A percentile compares a stretch with the other conserved stretches of the same genome.
Conservation (phyloP, 2,329 filamentous ascomycete genomes). For the Diaporthe sp. region DNA sequence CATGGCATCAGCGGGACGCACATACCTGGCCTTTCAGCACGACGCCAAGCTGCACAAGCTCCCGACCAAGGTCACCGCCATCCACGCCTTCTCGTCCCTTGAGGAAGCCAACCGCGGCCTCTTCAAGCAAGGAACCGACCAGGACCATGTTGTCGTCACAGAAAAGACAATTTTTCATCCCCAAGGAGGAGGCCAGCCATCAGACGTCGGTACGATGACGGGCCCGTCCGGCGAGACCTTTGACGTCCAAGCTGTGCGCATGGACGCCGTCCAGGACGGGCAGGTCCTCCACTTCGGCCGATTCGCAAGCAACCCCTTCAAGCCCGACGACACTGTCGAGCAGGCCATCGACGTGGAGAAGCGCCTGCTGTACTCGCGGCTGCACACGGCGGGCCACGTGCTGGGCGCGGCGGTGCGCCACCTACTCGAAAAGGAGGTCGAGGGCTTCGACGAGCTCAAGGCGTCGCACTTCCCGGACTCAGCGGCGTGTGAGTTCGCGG, state of each 20-base stretch:
- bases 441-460: conserved; percentile 72
- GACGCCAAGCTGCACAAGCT: conserved; percentile 56
- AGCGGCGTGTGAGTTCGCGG: conserved; percentile 75
- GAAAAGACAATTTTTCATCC: conserved; percentile 79
- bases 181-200: conserved; percentile 80
- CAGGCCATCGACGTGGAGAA: conserved; percentile 71
- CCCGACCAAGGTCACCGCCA: conserved; percentile 54
- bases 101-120: conserved; percentile 62
- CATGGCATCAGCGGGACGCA: conserved; percentile 43
- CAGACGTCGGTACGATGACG: conserved; percentile 70
- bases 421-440: conserved; percentile 62
- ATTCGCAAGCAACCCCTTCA: conserved; percentile 57
- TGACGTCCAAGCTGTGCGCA: conserved; percentile 66
- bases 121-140: conserved; percentile 63
- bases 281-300: conserved; percentile 74
- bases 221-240: conserved; percentile 51
- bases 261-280: conserved; percentile 58
- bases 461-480: conserved; percentile 77
- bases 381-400: conserved; percentile 80
- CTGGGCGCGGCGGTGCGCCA: conserved; percentile 74
- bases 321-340: conserved; percentile 54
- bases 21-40: conserved; percentile 57
- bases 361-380: conserved; percentile 71
- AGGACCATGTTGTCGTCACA: conserved; percentile 69
- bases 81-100: conserved; percentile 60